Conservation (phyloP, 108 stramenopile species). For the Nitzschia putrida region DNA sequence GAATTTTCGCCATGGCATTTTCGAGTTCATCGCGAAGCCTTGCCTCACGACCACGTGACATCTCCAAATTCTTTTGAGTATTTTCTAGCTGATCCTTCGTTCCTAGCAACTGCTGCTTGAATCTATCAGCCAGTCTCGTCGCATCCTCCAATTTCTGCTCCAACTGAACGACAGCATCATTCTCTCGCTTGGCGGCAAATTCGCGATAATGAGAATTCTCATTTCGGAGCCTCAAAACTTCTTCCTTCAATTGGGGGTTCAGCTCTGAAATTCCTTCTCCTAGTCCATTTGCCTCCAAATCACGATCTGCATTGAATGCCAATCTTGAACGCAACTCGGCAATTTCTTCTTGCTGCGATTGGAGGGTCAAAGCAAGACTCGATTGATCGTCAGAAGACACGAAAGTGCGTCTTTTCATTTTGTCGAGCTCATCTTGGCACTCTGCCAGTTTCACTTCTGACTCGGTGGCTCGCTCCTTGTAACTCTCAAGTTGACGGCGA, state of each 20-base stretch:
- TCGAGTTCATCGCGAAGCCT: constrained; percentile 21
- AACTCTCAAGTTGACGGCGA: constrained; percentile 76
- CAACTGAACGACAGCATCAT: constrained; percentile 68
- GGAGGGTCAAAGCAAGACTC: constrained; percentile 9
- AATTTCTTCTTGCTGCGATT: constrained; percentile 61
- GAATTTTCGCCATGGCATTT: constrained; percentile 19
- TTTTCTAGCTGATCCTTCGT: constrained; percentile 66
- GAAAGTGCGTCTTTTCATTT: constrained; percentile 47
- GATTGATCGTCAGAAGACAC: constrained; percentile 24
- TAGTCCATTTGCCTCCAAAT: constrained; percentile 29
- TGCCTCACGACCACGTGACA: constrained; percentile 27
- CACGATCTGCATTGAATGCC: constrained; percentile 38
- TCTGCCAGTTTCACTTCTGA: constrained; percentile 75
- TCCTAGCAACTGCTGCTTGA: constrained; percentile 64
- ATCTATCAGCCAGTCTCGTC: constrained; percentile 55
- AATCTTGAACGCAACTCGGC: constrained; percentile 53
- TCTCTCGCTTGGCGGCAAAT: constrained; percentile 76
- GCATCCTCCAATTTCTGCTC: constrained; percentile 73
- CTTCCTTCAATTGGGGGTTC: constrained; percentile 75
- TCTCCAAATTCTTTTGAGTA: constrained; percentile 32
- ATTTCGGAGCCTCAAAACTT: constrained; percentile 69
- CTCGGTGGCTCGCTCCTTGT: constrained; percentile 68
- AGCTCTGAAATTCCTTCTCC: constrained; percentile 85
- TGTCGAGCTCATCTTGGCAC: constrained; percentile 46
- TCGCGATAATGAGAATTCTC: constrained; percentile 71